Conservation (phyloP, 1,139 yeast genomes). For the Blastobotrys persicus region DNA sequence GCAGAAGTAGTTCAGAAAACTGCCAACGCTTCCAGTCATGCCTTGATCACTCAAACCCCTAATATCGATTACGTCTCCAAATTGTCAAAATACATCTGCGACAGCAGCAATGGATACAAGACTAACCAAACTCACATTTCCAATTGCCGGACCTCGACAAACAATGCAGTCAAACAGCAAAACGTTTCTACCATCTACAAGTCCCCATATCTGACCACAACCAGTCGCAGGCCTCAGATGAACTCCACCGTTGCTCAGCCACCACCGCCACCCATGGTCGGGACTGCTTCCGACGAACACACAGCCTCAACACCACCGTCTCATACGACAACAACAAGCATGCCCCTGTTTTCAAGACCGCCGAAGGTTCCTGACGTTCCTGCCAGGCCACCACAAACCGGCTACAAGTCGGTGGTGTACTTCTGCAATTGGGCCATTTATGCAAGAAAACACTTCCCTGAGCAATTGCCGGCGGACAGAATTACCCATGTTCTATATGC, state of each 20-base stretch:
- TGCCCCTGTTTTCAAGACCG: slow-evolving; percentile 6
- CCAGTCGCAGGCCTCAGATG: neutral
- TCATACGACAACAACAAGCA: neutral
- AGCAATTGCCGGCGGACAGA: slow-evolving; percentile 56
- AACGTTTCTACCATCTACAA: too few species aligned
- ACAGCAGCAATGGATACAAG: too few species aligned
- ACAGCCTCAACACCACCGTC: neutral
- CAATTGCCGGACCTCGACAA: too few species aligned
- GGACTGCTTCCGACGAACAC: neutral
- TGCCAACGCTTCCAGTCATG: too few species aligned
- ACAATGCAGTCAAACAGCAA: too few species aligned
- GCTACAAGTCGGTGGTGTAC: slow-evolving; percentile 29
- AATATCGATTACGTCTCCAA: too few species aligned
- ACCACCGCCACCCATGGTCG: too few species aligned
- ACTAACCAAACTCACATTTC: too few species aligned
- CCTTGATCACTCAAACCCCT: too few species aligned
- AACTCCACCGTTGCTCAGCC: neutral
- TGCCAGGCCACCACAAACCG: slow-evolving; percentile 8
- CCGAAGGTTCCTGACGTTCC: neutral
- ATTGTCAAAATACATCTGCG: too few species aligned
- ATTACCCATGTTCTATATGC: slow-evolving; percentile 77
- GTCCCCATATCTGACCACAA: neutral
- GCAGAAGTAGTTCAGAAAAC: too few species aligned
- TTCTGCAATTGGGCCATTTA: slow-evolving; percentile 68
- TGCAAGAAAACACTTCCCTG: slow-evolving; percentile 57